phyloP scores from a whole-genome alignment of 768 basidiomycete genomes.

The Suillus sp. region DNA sequence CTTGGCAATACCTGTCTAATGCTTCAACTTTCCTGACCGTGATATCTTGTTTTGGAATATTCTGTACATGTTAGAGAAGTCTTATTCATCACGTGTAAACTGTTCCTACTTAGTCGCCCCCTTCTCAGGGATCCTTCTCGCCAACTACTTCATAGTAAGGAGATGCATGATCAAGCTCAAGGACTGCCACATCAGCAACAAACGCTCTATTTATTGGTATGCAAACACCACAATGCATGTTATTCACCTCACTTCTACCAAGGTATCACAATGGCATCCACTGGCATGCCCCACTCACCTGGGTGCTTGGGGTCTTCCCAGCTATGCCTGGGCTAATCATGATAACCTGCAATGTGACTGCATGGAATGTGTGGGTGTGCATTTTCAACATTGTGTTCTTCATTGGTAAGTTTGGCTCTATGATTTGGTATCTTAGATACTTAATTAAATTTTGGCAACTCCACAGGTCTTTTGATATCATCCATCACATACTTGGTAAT shows the following conservation, averaged over 20 bases:
- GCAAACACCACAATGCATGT: not conserved
- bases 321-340: slow-evolving; percentile 24
- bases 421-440: not conserved
- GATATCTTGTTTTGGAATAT: slow-evolving; percentile 15
- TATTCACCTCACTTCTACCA: not conserved
- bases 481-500: not conserved
- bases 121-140: slow-evolving; percentile 15
- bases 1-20: slow-evolving; percentile 17
- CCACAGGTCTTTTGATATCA: not conserved
- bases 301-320: slow-evolving; percentile 16
- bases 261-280: slow-evolving; percentile 16
- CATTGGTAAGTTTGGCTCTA: slow-evolving; percentile 11
- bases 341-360: slow-evolving; percentile 16
- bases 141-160: slow-evolving; percentile 16
- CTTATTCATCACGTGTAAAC: slow-evolving; percentile 3
- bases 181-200: slow-evolving; percentile 15
- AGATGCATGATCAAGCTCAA: slow-evolving; percentile 8
- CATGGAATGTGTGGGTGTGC: slow-evolving; percentile 21
- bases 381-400: slow-evolving; percentile 23
- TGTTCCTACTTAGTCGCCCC: slow-evolving; percentile 12
- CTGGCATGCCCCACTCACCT: slow-evolving; percentile 18
- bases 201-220: slow-evolving; percentile 16
- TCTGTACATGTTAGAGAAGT: slow-evolving; percentile 7
- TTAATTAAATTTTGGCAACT: not conserved
- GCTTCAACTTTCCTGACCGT: slow-evolving; percentile 15